Percentiles rank a stretch among this genome's conserved stretches.
phyloP scores from a whole-genome alignment of 768 basidiomycete genomes.

The Boletus vermiculosoides region DNA sequence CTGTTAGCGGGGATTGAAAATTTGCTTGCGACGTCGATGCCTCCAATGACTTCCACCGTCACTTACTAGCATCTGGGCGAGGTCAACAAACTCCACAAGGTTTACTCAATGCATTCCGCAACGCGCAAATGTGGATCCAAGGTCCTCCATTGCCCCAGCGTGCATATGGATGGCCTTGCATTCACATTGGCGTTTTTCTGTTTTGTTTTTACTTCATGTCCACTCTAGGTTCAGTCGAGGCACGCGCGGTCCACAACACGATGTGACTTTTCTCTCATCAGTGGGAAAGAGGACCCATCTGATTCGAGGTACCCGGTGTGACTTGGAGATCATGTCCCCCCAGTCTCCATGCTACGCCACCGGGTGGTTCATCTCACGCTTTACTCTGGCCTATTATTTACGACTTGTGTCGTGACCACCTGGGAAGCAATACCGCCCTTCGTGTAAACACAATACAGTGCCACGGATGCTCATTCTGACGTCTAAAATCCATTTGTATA shows the following conservation, averaged over 20 bases:
- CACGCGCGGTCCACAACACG: neutral
- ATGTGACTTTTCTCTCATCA: neutral
- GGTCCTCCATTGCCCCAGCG: neutral
- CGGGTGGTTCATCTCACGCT: neutral
- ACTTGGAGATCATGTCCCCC: neutral
- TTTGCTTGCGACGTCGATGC: neutral
- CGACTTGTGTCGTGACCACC: too few species aligned
- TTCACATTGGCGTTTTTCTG: neutral
- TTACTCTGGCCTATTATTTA: neutral
- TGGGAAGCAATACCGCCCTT: too few species aligned
- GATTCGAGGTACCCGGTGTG: neutral
- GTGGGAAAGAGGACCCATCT: neutral
- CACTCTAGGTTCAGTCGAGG: neutral
- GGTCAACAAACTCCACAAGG: neutral
- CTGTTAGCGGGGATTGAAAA: neutral
- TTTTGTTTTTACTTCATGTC: neutral
- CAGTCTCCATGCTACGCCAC: neutral
- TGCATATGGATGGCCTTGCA: neutral
- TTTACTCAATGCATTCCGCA: neutral
- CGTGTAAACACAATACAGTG: too few species aligned
- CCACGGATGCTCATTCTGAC: too few species aligned
- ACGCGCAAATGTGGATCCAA: neutral
- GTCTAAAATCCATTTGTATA: too few species aligned
- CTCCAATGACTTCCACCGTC: neutral
- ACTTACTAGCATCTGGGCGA: too few species aligned